Evolutionary conservation across 108 stramenopile genomes (phyloP).

Genomic region (Nannochloropsis oceanica): DNA sequence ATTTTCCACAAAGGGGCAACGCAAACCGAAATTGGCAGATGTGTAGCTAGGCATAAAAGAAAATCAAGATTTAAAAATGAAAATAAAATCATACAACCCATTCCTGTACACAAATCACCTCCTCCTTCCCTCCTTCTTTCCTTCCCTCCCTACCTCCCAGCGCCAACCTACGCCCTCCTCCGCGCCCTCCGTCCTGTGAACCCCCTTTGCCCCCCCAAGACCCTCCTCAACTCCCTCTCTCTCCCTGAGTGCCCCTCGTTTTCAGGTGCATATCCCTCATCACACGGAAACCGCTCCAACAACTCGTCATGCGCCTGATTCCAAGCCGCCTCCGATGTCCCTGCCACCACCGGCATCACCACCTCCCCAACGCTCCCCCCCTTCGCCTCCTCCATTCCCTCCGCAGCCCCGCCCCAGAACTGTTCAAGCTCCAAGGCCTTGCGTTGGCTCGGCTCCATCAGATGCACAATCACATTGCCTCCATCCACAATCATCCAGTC

Average conservation of each 20-base stretch:
- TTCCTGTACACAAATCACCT: no score
- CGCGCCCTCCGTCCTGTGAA: no score
- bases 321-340: neutral
- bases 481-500: conserved; percentile 31
- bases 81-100: no score
- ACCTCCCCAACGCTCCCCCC: conserved; percentile 10
- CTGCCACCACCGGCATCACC: neutral
- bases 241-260: neutral
- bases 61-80: no score
- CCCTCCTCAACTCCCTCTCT: neutral
- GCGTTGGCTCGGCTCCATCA: conserved; percentile 6
- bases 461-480: conserved; percentile 24
- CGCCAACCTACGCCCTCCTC: no score
- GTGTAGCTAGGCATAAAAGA: no score
- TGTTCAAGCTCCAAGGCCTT: conserved; percentile 10
- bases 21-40: no score
- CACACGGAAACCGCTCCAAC: neutral
- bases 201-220: no score
- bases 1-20: no score
- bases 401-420: conserved; percentile 7
- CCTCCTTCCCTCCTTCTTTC: no score
- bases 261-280: neutral
- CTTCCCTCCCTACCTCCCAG: no score
- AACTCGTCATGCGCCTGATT: neutral
- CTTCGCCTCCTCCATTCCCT: neutral